phyloP scores from a whole-genome alignment of 192 early-diverging fungal genomes.

The Backusella macrospora region DNA sequence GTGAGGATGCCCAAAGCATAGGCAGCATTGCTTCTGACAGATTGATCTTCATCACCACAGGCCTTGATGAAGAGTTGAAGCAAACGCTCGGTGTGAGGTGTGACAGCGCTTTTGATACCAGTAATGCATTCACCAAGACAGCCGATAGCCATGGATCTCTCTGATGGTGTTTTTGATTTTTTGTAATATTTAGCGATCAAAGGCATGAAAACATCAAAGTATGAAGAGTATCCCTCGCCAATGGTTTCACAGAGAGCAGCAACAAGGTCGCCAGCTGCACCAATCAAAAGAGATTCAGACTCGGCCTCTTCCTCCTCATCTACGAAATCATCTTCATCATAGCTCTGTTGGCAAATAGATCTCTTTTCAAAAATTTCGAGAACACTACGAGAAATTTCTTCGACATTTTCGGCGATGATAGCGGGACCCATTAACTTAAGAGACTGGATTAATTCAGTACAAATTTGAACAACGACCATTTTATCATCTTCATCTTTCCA shows the following conservation, averaged over 20 bases:
- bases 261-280: conserved; percentile 80
- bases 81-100: conserved; percentile 63
- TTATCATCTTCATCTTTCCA: conserved; percentile 86
- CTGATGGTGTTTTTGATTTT: conserved; percentile 64
- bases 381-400: conserved; percentile 39
- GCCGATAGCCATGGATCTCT: conserved; percentile 91
- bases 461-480: conserved; percentile 79
- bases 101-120: conserved; percentile 63
- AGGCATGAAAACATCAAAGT: conserved; percentile 80
- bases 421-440: conserved; percentile 79
- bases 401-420: conserved; percentile 53
- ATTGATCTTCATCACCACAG: conserved; percentile 74
- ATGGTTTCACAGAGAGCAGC: conserved; percentile 74
- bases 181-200: conserved; percentile 83
- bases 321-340: conserved; percentile 63
- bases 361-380: conserved; percentile 73
- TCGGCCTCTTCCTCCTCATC: conserved; percentile 89
- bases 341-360: conserved; percentile 72
- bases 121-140: conserved; percentile 80
- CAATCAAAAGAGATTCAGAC: conserved; percentile 79
- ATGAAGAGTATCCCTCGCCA: conserved; percentile 73
- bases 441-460: conserved; percentile 70
- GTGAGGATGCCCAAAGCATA: conserved; percentile 79
- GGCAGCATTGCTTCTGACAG: conserved; percentile 87
- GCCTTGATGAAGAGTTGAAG: conserved; percentile 73